Evolutionary conservation across 2,329 filamentous ascomycete genomes (phyloP), one percentile per base, ranked within the genome.

Genomic region (Aspergillus intermedius): DNA sequence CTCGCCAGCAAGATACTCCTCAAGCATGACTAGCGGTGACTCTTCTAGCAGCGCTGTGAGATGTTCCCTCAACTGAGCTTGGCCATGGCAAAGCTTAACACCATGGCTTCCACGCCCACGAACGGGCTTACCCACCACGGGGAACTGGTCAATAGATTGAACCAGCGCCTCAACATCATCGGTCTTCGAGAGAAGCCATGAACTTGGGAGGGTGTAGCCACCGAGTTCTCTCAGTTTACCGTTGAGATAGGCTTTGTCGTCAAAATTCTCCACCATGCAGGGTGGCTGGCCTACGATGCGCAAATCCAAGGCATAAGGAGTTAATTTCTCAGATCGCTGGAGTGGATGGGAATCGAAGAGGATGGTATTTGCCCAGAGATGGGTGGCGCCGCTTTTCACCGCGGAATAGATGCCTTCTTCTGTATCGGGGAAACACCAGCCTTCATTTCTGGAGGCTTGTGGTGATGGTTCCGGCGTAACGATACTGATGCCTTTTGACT

Each of bases 161-260:
- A 21, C 15, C 12, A 47, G 49, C 2, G 39, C 45, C 5, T 51
- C 42, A 2, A 60, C 37, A 42, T 55, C 44, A 9, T 48, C 22
- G 2, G 45, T 39, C 9, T 60, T 60, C 3, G 50, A 46, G 15
- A 70, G 49, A 1, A 63, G 54, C 67, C 69, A 74, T 5, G 66
- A 63, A 5, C 51, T 55, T 1, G 71, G 74, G 47, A 77, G 52
- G 0, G 67, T 72, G 45, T 77, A 74, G 0, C 51, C 51, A 0
- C 65, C 67, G 2, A 61, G 43, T 2, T 54, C 49, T 1, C 71
- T 66, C 1, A 79, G 58, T 0, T 73, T 57, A 25, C 66, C 60
- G 51, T 79, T 78, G 9, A 78, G 68, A 39, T 69, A 70, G n/a
- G 70, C 64, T 55, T 81, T 80, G 56, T 78, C 75, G 49, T 79